Conservation (phyloP, 306 rosid species). For the Betula pendula region DNA sequence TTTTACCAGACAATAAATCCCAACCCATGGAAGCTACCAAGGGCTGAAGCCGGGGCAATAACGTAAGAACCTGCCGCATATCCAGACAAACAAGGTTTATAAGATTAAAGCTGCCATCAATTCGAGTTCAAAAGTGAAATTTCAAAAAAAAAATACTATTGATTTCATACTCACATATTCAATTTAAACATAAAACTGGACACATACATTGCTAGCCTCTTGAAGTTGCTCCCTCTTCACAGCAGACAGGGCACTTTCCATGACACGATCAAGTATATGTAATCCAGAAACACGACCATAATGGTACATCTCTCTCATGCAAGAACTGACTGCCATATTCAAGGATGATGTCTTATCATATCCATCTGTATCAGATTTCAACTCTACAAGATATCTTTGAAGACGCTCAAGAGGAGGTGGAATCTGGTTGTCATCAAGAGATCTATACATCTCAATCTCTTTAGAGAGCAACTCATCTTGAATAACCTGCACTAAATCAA, state of each 20-base stretch:
- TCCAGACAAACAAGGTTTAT: constrained; percentile 5
- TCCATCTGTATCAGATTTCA: constrained; percentile 43
- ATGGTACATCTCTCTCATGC: constrained; percentile 79
- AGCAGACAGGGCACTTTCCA: constrained; percentile 83
- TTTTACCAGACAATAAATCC: constrained; percentile 86
- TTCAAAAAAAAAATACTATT: constrained; percentile 15
- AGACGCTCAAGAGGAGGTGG: constrained; percentile 72
- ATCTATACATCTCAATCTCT: constrained; percentile 69
- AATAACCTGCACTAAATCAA: constrained; percentile 53
- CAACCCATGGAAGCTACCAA: constrained; percentile 96
- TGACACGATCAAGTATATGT: constrained; percentile 83
- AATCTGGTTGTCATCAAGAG: constrained; percentile 55
- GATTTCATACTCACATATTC: constrained; percentile 25
- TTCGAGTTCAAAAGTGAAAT: constrained; percentile 18
- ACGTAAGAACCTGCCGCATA: constrained; percentile 61
- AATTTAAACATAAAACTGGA: constrained; percentile 36
- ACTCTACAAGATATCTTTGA: constrained; percentile 46
- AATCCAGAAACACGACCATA: constrained; percentile 90
- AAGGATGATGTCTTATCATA: constrained; percentile 35
- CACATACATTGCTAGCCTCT: constrained; percentile 88
- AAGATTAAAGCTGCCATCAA: constrained; percentile 24
- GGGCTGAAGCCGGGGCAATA: constrained; percentile 95
- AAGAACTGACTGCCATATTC: constrained; percentile 51
- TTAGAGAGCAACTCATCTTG: constrained; percentile 77
- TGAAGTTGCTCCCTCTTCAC: constrained; percentile 86